A percentile compares a stretch with the other conserved stretches of the same genome.
These are phyloP conservation scores for Lasiosphaeris hirsuta DNA, from an alignment of 495 filamentous ascomycete genomes.

Conservation along the genomic window DNA sequence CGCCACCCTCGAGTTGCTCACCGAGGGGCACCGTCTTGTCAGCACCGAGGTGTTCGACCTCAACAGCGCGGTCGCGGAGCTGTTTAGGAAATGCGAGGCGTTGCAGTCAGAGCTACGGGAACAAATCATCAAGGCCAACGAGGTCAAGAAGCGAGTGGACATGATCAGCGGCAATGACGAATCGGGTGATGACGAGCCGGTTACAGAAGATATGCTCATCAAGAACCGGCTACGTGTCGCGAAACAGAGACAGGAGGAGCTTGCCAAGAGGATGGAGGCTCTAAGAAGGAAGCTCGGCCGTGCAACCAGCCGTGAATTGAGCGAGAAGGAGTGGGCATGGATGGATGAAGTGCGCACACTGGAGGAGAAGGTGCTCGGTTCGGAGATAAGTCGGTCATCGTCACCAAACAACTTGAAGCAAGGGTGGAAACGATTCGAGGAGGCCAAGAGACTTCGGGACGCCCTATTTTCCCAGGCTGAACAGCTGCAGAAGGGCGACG, in stretches of 20 bases:
- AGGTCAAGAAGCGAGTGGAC: conserved; percentile 64
- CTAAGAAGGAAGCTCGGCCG: conserved; percentile 58
- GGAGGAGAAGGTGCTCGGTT: conserved; percentile 40
- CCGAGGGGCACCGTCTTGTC: conserved; percentile 70
- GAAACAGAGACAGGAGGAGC: conserved; percentile 54
- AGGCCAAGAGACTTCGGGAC: conserved; percentile 42
- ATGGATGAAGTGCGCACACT: conserved; percentile 58
- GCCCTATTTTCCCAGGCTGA: conserved; percentile 52
- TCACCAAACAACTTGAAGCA: conserved; percentile 32
- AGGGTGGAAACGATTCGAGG: conserved; percentile 46
- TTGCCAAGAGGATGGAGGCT: conserved; percentile 61
- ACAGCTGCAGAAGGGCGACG: conserved; percentile 31
- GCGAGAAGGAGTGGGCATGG: conserved; percentile 70
- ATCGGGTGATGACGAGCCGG: conserved; percentile 39
- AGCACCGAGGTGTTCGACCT: conserved; percentile 69
- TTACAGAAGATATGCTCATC: conserved; percentile 51
- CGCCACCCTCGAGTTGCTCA: conserved; percentile 70
- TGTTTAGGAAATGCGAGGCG: conserved; percentile 74
- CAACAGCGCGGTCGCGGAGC: conserved; percentile 70
- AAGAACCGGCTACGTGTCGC: conserved; percentile 59
- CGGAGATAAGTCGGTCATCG: conserved; percentile 16
- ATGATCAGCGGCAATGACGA: conserved; percentile 58
- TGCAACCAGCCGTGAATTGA: conserved; percentile 60
- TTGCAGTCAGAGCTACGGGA: conserved; percentile 67
- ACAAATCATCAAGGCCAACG: conserved; percentile 66